Evolutionary conservation across 75 land plant species (phyloP), one percentile per base, ranked within the genome.

Genomic region (Selaginella moellendorffii): DNA sequence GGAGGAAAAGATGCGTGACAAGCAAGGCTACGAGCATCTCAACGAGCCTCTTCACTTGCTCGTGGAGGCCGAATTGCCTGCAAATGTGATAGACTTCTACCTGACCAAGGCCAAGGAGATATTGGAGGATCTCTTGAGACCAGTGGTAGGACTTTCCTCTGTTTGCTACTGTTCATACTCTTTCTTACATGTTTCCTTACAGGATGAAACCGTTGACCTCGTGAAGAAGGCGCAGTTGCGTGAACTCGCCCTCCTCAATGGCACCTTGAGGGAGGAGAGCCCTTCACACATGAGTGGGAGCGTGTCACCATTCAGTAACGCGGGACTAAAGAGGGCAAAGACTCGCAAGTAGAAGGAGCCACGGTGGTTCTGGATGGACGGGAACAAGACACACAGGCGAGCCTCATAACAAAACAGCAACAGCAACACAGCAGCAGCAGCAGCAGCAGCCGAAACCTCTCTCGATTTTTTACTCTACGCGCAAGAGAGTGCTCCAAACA

Each of bases 1-100:
- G 92, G 92, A 87, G 66, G 92, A 87, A 36, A 85, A 88, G 82
- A 81, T 92, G 85, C 80, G 97, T 65, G 97, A 91, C 27, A 92
- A 92, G 61, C 89, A 88, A 61, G 97, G 97, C 0, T 92, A 88
- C 75, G 97, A 88, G 67, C 97, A 92, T 76, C 58, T 92, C 27
- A 92, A n/a, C n/a, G 95, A 88, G 66, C 97, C 95, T 29, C 81
- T 92, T 24, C 97, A 92, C 62, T 76, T 92, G 24, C 72, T 92
- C 58, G 85, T 92, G 24, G 97, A 92, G 73, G 97, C 96, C 24
- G 96, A 92, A 65, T 62, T 89, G 54, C 96, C 96, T 42, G 82
- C 85, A 36, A 85, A 78, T 53, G 76, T 92, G 2, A 78, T 92
- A 73, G 97, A 92, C 72, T 58, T 76, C 30, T 93, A 82, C 23